Conservation (phyloP, 768 basidiomycete genomes). For the Psilocybe tampanensis region DNA sequence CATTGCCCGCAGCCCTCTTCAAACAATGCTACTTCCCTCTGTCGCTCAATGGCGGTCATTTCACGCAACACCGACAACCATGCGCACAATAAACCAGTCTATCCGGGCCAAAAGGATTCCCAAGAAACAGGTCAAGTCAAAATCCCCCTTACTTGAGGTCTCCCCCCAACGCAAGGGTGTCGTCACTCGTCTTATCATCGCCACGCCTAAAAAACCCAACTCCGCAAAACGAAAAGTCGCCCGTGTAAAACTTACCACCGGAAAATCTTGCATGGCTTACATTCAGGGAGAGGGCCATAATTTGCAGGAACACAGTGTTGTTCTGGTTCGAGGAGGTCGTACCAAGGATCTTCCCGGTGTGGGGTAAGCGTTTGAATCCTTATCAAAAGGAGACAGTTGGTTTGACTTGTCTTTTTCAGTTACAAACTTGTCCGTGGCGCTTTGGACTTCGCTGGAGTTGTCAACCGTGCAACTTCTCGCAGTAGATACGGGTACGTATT, state of each 20-base stretch:
- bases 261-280: constrained; percentile 89
- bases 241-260: constrained; percentile 87
- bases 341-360: constrained; percentile 98
- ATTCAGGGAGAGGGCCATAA: constrained; percentile 98
- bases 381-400: not conserved
- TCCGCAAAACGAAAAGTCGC: constrained; percentile 98
- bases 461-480: constrained; percentile 75
- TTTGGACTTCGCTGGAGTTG: constrained; percentile 88
- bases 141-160: constrained; percentile 77
- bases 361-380: constrained; percentile 53
- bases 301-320: constrained; percentile 96
- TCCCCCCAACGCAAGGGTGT: constrained; percentile 93
- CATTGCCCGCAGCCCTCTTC: constrained; percentile 19
- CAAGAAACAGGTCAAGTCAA: constrained; percentile 50
- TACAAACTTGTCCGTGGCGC: constrained; percentile 96
- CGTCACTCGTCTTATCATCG: constrained; percentile 76
- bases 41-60: constrained; percentile 50
- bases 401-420: constrained; percentile 41
- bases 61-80: constrained; percentile 59
- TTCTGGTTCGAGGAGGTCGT: constrained; percentile 91
- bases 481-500: constrained; percentile 87
- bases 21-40: constrained; percentile 11
- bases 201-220: constrained; percentile 96
- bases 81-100: constrained; percentile 84
- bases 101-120: constrained; percentile 73